Conservation (phyloP, 495 filamentous ascomycete genomes). For the Hypoxylon subgilvum region DNA sequence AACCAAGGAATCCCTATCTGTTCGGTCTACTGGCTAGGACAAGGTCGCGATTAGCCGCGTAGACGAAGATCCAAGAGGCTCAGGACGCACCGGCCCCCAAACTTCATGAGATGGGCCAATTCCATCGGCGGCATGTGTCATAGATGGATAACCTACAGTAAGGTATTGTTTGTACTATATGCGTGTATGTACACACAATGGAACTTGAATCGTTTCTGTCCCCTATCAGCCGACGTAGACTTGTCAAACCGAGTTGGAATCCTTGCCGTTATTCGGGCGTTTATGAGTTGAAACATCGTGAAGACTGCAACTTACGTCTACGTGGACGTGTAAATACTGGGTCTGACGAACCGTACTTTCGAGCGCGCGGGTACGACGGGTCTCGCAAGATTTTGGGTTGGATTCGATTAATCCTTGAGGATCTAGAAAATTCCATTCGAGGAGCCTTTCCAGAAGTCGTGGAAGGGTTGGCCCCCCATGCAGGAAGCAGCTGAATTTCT, state of each 20-base stretch:
- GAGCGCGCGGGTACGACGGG: constrained; percentile 8
- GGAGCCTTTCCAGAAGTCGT: constrained; percentile 22
- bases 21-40: constrained; percentile 13
- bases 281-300: constrained; percentile 7
- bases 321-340: constrained; percentile 35
- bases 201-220: constrained; percentile 19
- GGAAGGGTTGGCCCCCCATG: constrained; percentile 32
- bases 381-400: constrained; percentile 33
- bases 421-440: constrained; percentile 39
- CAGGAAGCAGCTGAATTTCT: constrained; percentile 6
- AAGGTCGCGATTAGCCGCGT: constrained; percentile 23
- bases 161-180: too few species aligned
- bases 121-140: neutral
- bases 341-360: constrained; percentile 23
- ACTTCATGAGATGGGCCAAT: constrained; percentile 9
- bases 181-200: constrained; percentile 9
- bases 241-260: constrained; percentile 5
- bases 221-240: constrained; percentile 17
- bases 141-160: neutral
- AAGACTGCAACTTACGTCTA: constrained; percentile 15
- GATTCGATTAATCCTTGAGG: constrained; percentile 35
- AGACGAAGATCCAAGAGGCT: constrained; percentile 23
- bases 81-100: constrained; percentile 19
- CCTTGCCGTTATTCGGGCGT: constrained; percentile 14
- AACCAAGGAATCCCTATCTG: constrained; percentile 13